Evolutionary conservation across 805 yeast genomes (phyloP).

Genomic region (Cyberlindnera meyerae): DNA sequence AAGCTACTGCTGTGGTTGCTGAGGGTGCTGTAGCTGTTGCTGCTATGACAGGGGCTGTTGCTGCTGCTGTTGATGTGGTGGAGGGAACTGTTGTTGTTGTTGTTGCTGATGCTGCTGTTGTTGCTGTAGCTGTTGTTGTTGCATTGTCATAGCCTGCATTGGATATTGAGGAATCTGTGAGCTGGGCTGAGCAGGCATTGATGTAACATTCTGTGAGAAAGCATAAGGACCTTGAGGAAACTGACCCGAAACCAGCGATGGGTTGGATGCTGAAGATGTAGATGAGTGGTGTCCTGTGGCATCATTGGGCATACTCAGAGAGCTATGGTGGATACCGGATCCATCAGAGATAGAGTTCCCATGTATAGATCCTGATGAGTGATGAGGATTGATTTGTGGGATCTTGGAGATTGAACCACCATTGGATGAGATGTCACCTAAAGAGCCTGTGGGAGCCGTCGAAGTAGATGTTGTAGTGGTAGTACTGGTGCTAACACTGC

Average conservation of each 20-base stretch:
- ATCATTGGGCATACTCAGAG: not conserved
- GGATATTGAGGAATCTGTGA: not conserved
- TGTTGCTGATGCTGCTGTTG: not conserved
- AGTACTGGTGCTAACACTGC: not conserved
- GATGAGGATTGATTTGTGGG: too few species aligned
- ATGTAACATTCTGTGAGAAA: too few species aligned
- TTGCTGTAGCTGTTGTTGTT: not conserved
- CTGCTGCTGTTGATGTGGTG: slow-evolving; percentile 1
- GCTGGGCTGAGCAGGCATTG: too few species aligned
- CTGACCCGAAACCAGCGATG: too few species aligned
- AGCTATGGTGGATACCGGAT: too few species aligned
- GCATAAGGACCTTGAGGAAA: too few species aligned
- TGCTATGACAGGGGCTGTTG: too few species aligned
- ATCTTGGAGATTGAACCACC: too few species aligned
- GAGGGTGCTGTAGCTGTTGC: not conserved
- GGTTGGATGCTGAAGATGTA: not conserved
- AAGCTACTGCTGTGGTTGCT: not conserved
- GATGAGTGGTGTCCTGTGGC: not conserved
- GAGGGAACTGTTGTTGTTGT: too few species aligned
- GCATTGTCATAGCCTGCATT: not conserved
- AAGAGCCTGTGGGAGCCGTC: slow-evolving; percentile 1
- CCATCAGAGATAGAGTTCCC: too few species aligned
- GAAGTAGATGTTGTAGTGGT: slow-evolving; percentile 9
- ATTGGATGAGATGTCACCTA: too few species aligned
- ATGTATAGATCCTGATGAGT: too few species aligned